Evolutionary conservation across 2,329 filamentous ascomycete species (phyloP), one percentile per base, ranked within the genome.

Genomic region (Fonsecaea pugnacius): DNA sequence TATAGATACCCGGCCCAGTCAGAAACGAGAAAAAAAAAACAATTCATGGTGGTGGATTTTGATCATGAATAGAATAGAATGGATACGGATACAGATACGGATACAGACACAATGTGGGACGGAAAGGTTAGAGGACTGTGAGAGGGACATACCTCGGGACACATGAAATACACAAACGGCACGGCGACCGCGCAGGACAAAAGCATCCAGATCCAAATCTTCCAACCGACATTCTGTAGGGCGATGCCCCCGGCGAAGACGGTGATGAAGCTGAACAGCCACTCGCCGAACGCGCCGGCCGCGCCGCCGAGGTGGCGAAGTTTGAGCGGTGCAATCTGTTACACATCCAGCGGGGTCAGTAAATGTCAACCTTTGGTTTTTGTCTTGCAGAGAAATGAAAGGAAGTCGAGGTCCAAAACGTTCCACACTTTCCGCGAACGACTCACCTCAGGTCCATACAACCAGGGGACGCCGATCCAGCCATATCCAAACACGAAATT

Each of bases 131-230:
- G 27, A 21, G 3, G 21, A 24, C 9, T 6, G 12, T 9, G 27
- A 27, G 27, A 9, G 27, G 18, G 43, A 33, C 58, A n/a, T 65
- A 69, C 67, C 67, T 68, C 66, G 18, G 66, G 66, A 52, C 66
- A 68, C 54, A 67, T 21, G 50, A 58, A 68, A 30, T 64, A 68
- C n/a, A 68, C 66, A 58, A 68, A 68, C 4, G 64, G 60, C 18
- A 68, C 56, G 30, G 64, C 66, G 3, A 58, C 43, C 14, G 61
- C 60, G 43, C 64, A 63, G 6, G 60, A 60, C 57, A 75, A 58
- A 48, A 75, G 65, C 55, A 73, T 72, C 76, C 76, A 78, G 60
- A 78, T 70, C 71, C 74, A 78, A 48, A 78, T 77, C 63, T 74
- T 74, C 64, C 72, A 75, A 2, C 76, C 76, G 16, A 68, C 64